Evolutionary conservation across 768 basidiomycete species (phyloP).

Genomic region (Phlebiopsis gigantea): DNA sequence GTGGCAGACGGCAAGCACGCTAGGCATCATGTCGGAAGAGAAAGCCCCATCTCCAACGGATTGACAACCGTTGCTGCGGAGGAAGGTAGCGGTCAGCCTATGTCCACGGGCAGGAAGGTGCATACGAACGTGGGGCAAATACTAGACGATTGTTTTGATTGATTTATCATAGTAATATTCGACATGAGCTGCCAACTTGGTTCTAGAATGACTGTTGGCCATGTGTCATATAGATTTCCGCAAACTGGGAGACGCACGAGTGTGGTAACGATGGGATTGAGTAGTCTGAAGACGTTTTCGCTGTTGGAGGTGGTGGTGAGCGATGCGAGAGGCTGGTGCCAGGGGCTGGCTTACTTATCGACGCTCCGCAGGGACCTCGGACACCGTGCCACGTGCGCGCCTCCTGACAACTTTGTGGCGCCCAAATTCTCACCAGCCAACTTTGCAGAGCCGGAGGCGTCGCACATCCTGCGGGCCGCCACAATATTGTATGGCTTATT

Average conservation of each 20-base stretch:
- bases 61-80: constrained; percentile 86
- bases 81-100: neutral
- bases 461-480: too few species aligned
- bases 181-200: constrained; percentile 89
- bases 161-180: constrained; percentile 66
- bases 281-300: constrained; percentile 5
- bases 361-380: neutral
- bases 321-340: neutral
- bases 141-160: constrained; percentile 79
- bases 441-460: neutral
- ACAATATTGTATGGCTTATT: too few species aligned
- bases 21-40: constrained; percentile 66
- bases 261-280: neutral
- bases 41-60: constrained; percentile 97
- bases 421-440: neutral
- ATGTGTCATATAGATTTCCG: neutral
- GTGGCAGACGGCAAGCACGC: constrained; percentile 82
- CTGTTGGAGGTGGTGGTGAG: neutral
- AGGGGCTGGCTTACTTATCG: neutral
- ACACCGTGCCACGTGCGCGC: neutral
- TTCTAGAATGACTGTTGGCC: constrained; percentile 16
- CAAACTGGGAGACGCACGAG: neutral
- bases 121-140: constrained; percentile 84
- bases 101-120: neutral
- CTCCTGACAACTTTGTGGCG: neutral